phyloP scores from a whole-genome alignment of 768 basidiomycete genomes.

The Mycena filopes region DNA sequence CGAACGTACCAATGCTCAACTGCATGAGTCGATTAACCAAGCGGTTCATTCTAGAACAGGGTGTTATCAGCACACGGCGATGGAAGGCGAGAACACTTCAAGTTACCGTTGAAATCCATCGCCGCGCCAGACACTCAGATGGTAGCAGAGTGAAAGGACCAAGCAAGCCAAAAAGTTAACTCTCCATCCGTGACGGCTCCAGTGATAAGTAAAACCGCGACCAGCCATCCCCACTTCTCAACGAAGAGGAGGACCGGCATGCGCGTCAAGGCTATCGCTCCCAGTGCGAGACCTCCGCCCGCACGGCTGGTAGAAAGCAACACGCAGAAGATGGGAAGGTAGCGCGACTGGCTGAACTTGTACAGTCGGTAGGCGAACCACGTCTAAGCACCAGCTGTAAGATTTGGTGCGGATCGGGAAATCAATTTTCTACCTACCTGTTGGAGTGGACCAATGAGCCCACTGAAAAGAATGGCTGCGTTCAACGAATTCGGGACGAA shows the following conservation, averaged over 20 bases:
- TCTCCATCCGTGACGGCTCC: constrained; percentile 19
- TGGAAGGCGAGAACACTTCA: background rate
- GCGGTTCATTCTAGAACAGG: constrained; percentile 2
- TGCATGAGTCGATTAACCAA: constrained; percentile 21
- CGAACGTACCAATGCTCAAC: constrained; percentile 17
- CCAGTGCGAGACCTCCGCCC: background rate
- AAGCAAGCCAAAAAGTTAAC: no score
- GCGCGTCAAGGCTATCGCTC: background rate
- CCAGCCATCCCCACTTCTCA: constrained; percentile 9
- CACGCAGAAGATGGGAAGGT: constrained; percentile 14
- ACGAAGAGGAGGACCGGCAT: background rate
- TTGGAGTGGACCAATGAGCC: constrained; percentile 24
- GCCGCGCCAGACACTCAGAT: constrained; percentile 14
- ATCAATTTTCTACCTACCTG: constrained; percentile 19
- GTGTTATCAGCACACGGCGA: background rate
- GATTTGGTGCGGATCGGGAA: background rate
- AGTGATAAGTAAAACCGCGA: constrained; percentile 3
- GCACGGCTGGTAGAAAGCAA: constrained; percentile 4
- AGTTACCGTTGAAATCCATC: constrained; percentile 10
- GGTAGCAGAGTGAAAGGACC: constrained; percentile 11
- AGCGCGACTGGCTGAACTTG: constrained; percentile 7
- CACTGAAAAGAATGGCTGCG: constrained; percentile 9
- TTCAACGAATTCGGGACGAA: constrained; percentile 4
- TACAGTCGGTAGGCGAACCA: constrained; percentile 28
- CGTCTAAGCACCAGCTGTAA: background rate